Base-by-base conservation (phyloP, 768 basidiomycete genomes). In the Amanita molliuscula region DNA sequence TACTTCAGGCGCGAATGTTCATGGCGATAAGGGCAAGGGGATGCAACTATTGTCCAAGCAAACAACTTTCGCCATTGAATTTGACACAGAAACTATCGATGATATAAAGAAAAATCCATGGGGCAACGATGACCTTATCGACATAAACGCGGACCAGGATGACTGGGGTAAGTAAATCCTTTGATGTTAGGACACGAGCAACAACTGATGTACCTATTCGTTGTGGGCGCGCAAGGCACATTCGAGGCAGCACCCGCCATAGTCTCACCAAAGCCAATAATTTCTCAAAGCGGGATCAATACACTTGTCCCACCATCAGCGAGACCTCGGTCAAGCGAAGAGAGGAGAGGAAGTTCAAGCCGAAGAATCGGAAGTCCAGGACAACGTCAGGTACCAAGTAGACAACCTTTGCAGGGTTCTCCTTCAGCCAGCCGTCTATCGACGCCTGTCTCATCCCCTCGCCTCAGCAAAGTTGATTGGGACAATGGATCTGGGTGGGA, bases 111-210 rank as follows among this genome's bases (percentile, higher is more conserved):
- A 65, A 21, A 75, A 76, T 59, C 76, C 76, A 0, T 90, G 88
- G 88, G 86, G 81, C 1, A 72, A 66, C 42, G 82, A 77, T 6
- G 88, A 97, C 63, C 64, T 97, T 50, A 95, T 97, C 62, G 93
- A 99, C 60, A 82, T 97, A 3, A 84, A 92, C 59, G 92, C 88
- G 0, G 94, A 98, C 58, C 78, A 82, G 21, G 94, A 84, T 58
- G 95, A 97, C 61, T 99, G 94, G 94, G 87, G 94, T 88, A 62
- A 61, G 84, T 73, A 72, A 72, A 3, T 10, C 51, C 31, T 41
- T 40, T 29, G 49, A 41, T 23, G 29, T 9, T 10, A 6, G 7
- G 44, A 48, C 29, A n/a, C 8, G 23, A 20, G 53, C 33, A 16
- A 42, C 33, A 16, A 42, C 20, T 44, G 48, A 20, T 52, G 33